A percentile compares a stretch with the other conserved stretches of the same genome.
Evolutionary conservation across 352 stramenopile species (phyloP).

Genomic region (Peronospora belbahrii): DNA sequence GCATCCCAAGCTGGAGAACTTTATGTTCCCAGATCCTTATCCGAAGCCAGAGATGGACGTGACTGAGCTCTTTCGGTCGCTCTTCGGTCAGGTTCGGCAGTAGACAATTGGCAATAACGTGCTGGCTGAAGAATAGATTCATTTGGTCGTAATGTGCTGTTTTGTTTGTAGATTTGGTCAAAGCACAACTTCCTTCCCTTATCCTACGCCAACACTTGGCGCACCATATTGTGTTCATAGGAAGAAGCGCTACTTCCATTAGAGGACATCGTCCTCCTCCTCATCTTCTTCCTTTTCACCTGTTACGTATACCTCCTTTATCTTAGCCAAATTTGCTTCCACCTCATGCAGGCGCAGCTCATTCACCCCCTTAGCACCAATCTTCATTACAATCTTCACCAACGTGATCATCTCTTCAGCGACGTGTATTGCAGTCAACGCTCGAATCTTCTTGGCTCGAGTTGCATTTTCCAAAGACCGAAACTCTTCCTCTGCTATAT

Average conservation of each 20-base stretch:
- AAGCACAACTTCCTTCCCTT: slow-evolving; percentile 5
- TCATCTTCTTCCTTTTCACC: slow-evolving; percentile 68
- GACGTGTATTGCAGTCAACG: slow-evolving; percentile 54
- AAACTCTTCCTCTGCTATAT: slow-evolving; percentile 77
- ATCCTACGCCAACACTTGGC: slow-evolving; percentile 1
- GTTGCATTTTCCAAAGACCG: slow-evolving; percentile 51
- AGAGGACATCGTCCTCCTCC: slow-evolving; percentile 84
- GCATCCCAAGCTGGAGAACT: slow-evolving; percentile 85
- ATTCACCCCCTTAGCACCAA: slow-evolving; percentile 56
- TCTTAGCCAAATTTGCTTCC: slow-evolving; percentile 30
- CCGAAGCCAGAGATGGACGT: slow-evolving; percentile 69
- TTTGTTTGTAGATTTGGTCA: slow-evolving; percentile 6
- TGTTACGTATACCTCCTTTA: slow-evolving; percentile 56
- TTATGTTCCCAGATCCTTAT: slow-evolving; percentile 85
- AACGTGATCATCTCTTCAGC: slow-evolving; percentile 70
- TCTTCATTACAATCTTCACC: slow-evolving; percentile 80
- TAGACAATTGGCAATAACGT: slow-evolving; percentile 12
- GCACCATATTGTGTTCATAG: slow-evolving; percentile 7
- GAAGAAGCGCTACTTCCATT: slow-evolving; percentile 15
- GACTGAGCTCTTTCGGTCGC: slow-evolving; percentile 77
- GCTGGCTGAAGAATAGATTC: slow-evolving; percentile 13
- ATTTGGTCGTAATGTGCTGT: slow-evolving; percentile 12
- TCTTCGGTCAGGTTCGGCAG: slow-evolving; percentile 65
- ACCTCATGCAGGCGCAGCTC: slow-evolving; percentile 35
- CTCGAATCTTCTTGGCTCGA: slow-evolving; percentile 75